Conservation (phyloP, 805 yeast genomes). For the Candida berthetii region DNA sequence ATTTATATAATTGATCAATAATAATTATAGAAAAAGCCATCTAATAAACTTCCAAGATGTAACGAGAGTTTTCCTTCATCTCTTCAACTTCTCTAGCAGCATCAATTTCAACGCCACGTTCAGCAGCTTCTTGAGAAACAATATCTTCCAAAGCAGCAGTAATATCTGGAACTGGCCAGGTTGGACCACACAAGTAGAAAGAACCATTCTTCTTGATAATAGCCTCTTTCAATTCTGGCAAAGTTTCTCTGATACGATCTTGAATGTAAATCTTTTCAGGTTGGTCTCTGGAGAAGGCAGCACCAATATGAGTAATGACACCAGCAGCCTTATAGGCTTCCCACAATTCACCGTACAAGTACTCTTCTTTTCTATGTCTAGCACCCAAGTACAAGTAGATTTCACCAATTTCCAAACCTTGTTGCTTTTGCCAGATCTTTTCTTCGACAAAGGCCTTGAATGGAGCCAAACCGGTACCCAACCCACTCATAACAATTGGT, state of each 20-base stretch:
- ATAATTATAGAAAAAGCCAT: neutral
- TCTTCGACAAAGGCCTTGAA: constrained; percentile 97
- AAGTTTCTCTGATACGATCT: constrained; percentile 79
- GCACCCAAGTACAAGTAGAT: constrained; percentile 87
- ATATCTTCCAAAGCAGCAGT: constrained; percentile 86
- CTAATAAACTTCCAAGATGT: constrained; percentile 88
- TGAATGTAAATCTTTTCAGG: constrained; percentile 92
- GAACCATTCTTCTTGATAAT: constrained; percentile 76
- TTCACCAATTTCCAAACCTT: constrained; percentile 86
- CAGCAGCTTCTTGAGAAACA: constrained; percentile 61
- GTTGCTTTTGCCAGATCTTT: constrained; percentile 86
- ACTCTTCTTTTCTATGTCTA: constrained; percentile 92
- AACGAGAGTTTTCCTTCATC: constrained; percentile 87
- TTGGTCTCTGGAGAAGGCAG: constrained; percentile 97
- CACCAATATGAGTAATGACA: constrained; percentile 88
- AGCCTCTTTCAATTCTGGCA: constrained; percentile 70
- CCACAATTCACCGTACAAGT: constrained; percentile 94
- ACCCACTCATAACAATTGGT: constrained; percentile 94
- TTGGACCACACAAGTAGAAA: constrained; percentile 96
- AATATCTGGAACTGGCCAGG: constrained; percentile 98
- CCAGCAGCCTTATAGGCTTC: constrained; percentile 95
- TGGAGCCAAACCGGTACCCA: constrained; percentile 97
- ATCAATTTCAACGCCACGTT: constrained; percentile 62
- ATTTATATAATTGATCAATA: neutral
- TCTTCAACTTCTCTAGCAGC: constrained; percentile 81